Conservation (phyloP, 495 filamentous ascomycete genomes). For the Aspergillus ellipticus region DNA sequence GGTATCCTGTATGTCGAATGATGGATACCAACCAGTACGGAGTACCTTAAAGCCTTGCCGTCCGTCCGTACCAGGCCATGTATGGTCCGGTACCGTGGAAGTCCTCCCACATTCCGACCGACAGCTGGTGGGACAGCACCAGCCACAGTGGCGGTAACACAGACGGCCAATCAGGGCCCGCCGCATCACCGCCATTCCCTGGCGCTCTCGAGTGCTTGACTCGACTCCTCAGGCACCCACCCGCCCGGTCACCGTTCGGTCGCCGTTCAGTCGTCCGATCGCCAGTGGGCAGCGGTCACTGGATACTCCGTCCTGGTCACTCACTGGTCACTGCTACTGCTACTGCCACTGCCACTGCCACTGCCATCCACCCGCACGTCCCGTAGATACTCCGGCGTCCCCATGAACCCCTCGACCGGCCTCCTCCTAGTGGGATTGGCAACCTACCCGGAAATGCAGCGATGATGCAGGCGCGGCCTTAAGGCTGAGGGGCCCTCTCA, state of each 20-base stretch:
- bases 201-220: neutral
- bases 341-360: no score
- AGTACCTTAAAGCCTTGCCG: no score
- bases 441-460: no score
- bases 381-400: no score
- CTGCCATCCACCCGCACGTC: no score
- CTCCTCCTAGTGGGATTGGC: neutral
- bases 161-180: conserved; percentile 26
- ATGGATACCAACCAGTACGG: no score
- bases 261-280: no score
- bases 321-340: no score
- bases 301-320: no score
- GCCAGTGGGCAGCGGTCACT: no score
- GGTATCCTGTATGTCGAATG: no score
- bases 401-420: neutral
- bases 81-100: conserved; percentile 11
- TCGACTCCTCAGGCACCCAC: neutral
- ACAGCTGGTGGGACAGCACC: conserved; percentile 13
- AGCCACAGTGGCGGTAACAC: conserved; percentile 38
- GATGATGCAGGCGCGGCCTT: neutral
- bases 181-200: conserved; percentile 37
- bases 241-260: no score
- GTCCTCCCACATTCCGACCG: neutral
- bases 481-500: neutral
- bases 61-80: neutral